Evolutionary conservation across 2,329 filamentous ascomycete species (phyloP), one percentile per base, ranked within the genome.

Genomic region (Colletotrichum sp.): DNA sequence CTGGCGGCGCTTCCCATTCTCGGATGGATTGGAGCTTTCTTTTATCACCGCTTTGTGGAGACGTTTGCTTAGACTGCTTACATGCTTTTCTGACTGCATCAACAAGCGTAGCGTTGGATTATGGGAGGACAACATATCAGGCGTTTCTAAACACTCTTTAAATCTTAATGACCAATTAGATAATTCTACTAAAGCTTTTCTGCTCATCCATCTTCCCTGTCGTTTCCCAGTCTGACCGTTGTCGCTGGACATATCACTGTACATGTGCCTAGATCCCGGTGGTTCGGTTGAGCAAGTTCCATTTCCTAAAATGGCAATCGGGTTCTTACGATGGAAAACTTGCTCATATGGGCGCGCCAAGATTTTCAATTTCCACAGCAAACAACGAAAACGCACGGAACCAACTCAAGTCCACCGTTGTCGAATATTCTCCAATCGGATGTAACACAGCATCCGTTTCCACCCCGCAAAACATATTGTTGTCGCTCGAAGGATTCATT

Each of bases 311-410:
- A 6, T 3, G 64, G 64, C 36, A 75, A 73, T 73, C 15, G 16
- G 58, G 57, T 9, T 63, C 58, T 52, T 1, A 5, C 26, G 57
- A 24, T 21, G 2, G 21, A 34, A 70, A 70, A 70, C 67, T 26
- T 70, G 67, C 73, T 75, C 73, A 75, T 68, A 73, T 32, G 63
- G 57, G 69, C 73, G 70, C 73, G 70, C 73, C 73, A 72, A 75
- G 73, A 32, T 5, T 21, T 1, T 52, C 32, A 38, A 34, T 36
- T 36, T 32, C 32, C 60, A 18, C 60, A 21, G n/a, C 60, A 30
- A 58, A 58, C 21, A 30, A 24, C 21, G 4, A 18, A n/a, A 63
- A 36, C 26, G 57, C 57, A 60, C 30, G 30, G 13, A n/a, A 34
- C 30, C 60, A 63, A 58, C 13, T 30, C 55, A 12, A 58, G 26